Conservation (phyloP, 306 rosid genomes). For the Bauhinia variegata region DNA sequence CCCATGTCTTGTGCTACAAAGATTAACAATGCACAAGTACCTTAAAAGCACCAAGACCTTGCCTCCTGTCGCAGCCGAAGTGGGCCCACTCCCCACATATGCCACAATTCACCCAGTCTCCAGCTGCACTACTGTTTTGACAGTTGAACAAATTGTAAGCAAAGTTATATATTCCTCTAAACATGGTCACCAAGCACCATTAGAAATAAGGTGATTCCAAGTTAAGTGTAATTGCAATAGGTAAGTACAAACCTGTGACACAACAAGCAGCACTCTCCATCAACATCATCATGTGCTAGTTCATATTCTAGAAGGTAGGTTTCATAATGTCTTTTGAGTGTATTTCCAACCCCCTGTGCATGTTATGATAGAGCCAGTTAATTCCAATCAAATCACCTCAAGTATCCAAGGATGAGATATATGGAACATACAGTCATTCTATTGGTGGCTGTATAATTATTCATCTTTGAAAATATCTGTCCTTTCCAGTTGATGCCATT, state of each 20-base stretch:
- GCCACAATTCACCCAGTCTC: slow-evolving; percentile 99
- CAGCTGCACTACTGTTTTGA: slow-evolving; percentile 98
- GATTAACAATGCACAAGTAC: slow-evolving; percentile 43
- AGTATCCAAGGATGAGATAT: slow-evolving; percentile 12
- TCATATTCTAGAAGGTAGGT: slow-evolving; percentile 97
- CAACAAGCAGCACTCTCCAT: slow-evolving; percentile 96
- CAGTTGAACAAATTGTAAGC: slow-evolving; percentile 36
- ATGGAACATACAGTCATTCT: slow-evolving; percentile 90
- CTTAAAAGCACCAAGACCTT: slow-evolving; percentile 99
- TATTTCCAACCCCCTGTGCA: slow-evolving; percentile 96
- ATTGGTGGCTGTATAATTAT: slow-evolving; percentile 93
- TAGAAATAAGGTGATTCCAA: too few species aligned
- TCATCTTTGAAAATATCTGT: slow-evolving; percentile 98
- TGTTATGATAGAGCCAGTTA: slow-evolving; percentile 9
- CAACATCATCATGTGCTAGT: slow-evolving; percentile 97
- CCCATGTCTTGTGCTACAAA: not conserved
- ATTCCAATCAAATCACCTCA: slow-evolving; percentile 21
- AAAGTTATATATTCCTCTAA: slow-evolving; percentile 15
- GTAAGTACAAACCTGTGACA: slow-evolving; percentile 84
- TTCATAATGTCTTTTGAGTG: slow-evolving; percentile 96
- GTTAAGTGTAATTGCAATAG: not conserved
- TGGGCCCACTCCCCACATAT: slow-evolving; percentile 99
- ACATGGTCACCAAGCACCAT: too few species aligned
- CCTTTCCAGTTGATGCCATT: slow-evolving; percentile 99
- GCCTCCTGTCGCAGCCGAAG: slow-evolving; percentile 98